phyloP scores from a whole-genome alignment of 192 early-diverging fungal species.

The Entophlyctis luteolus region DNA sequence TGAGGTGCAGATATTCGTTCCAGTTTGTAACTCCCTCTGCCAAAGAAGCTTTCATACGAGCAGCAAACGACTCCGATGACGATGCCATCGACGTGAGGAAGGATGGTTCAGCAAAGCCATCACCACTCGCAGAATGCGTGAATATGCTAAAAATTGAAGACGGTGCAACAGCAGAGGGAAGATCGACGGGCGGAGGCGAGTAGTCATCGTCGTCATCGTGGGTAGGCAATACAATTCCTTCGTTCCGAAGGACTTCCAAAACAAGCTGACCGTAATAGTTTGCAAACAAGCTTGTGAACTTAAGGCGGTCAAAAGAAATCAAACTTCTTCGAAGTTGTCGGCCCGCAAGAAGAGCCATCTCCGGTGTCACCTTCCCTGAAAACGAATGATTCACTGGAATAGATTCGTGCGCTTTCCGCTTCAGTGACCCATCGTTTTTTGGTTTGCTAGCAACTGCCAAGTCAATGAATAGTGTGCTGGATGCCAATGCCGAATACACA shows the following conservation, averaged over 20 bases:
- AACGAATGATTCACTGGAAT: neutral
- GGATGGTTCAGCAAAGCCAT: too few relatives aligned
- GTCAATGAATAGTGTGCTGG: slow-evolving; percentile 44
- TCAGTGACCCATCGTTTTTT: neutral
- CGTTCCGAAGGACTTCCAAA: slow-evolving; percentile 34
- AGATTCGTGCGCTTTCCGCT: slow-evolving; percentile 8
- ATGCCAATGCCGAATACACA: slow-evolving; percentile 42
- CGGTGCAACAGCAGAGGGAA: neutral
- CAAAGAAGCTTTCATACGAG: slow-evolving; percentile 5
- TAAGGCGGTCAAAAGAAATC: slow-evolving; percentile 39
- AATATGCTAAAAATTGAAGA: slow-evolving; percentile 8
- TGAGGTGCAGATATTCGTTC: slow-evolving; percentile 19
- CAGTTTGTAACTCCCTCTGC: slow-evolving; percentile 2
- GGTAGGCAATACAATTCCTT: slow-evolving; percentile 14
- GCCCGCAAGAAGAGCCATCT: neutral
- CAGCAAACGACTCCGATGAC: neutral
- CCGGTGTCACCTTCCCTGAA: slow-evolving; percentile 5
- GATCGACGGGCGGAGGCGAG: neutral
- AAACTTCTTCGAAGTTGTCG: slow-evolving; percentile 35
- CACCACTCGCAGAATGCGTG: too few relatives aligned
- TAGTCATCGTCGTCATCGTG: slow-evolving; percentile 7
- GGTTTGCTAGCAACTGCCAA: slow-evolving; percentile 27
- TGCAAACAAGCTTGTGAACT: slow-evolving; percentile 36
- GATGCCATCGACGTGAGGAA: too few relatives aligned
- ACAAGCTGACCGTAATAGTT: slow-evolving; percentile 46